Conservation (phyloP, 1,139 yeast species). For the Hyphopichia burtonii region DNA sequence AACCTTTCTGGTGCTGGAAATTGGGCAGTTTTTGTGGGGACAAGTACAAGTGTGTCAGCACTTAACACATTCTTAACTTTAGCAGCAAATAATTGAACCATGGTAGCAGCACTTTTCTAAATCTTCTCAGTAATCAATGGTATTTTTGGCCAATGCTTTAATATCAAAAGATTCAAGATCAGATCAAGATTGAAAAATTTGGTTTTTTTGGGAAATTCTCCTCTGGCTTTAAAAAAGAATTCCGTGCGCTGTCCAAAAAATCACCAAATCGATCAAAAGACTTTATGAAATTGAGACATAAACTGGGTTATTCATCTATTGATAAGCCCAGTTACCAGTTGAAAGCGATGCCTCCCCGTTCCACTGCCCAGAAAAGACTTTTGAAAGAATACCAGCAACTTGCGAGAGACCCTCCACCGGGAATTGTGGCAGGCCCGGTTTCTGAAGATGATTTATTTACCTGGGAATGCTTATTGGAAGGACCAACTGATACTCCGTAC, state of each 20-base stretch:
- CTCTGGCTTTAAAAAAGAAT: not conserved
- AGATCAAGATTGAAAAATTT: no score
- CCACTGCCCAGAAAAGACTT: conserved; percentile 82
- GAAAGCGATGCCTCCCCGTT: conserved; percentile 40
- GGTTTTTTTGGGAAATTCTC: not conserved
- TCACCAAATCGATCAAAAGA: no score
- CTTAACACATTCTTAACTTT: conserved; percentile 70
- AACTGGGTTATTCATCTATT: no score
- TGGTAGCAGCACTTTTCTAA: not conserved
- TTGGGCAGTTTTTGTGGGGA: conserved; percentile 48
- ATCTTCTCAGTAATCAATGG: not conserved
- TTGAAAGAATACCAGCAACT: conserved; percentile 88
- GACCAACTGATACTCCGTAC: conserved; percentile 91
- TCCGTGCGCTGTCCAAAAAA: not conserved
- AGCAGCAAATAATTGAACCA: conserved; percentile 36
- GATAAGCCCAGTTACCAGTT: no score
- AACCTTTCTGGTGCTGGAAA: conserved; percentile 57
- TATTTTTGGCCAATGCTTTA: no score
- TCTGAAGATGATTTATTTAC: conserved; percentile 75
- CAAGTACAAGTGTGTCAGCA: conserved; percentile 71
- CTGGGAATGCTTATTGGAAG: conserved; percentile 92
- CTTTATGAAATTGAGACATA: no score
- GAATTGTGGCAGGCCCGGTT: conserved; percentile 90
- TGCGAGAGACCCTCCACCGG: conserved; percentile 86
- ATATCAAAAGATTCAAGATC: no score